Evolutionary conservation across 1,284 basidiomycete species (phyloP), one percentile per base, ranked within the genome.

Genomic region (Tylopilus sp.): DNA sequence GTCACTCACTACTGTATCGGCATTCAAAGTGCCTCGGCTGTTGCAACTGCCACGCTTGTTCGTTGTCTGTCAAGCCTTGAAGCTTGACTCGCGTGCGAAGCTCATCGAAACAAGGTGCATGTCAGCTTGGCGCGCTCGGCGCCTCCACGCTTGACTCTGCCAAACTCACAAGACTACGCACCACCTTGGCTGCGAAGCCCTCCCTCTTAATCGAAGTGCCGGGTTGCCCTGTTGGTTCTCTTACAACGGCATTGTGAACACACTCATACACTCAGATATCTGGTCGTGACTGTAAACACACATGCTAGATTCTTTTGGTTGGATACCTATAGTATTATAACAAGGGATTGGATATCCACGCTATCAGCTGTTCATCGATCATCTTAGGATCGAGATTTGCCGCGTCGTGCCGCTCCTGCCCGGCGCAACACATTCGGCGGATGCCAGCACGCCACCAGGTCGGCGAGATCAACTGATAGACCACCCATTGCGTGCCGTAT

Each of bases 381-480:
- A 29, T 29, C 29, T 29, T 29, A 29, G 29, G 29, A 29, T 29
- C 29, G 29, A 29, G 29, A 29, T 29, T 29, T 29, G 29, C 29
- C 86, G 86, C 18, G 92, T 89, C 62, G 95, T 82, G 39, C 84
- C 79, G 26, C 89, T 82, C 44, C 80, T 77, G 62, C 89, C 81
- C 4, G 86, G 78, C 67, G 81, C 83, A 16, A 49, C 47, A 67
- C 80, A 74, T 12, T 77, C 78, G 47, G 36, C 7, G 6, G 76
- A 70, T 0, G 86, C 83, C 3, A 86, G 82, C 67, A 88, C 87
- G 62, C 36, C 66, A 83, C 83, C 52, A 98, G 80, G 13, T 96
- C 89, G 5, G 91, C 94, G 3, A 94, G 84, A 77, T 99, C 97
- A 51, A 98, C 81, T 26, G 98, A 83, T 8, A 99, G 86, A 12